Base-by-base conservation (phyloP, 306 rosid genomes). In the Alnus glutinosa region DNA sequence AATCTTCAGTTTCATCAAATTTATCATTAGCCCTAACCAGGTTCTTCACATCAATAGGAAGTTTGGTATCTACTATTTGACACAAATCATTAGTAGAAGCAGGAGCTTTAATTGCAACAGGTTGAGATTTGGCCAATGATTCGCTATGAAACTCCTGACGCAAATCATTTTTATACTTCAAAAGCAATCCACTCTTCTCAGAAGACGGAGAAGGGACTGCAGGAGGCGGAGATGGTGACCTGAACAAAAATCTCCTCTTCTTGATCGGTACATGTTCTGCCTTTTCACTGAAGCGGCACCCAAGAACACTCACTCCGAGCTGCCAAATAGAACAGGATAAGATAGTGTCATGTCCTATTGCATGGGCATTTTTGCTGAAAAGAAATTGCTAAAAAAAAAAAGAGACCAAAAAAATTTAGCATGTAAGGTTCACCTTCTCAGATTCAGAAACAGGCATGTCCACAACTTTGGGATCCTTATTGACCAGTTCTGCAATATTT, bases 231-330 rank as follows among this genome's bases (percentile, higher is more conserved):
- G 70, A 63, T 63, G 70, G 70, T 2, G 70, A 63, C 39, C 70
- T 63, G 11, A 63, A 63, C 70, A 63, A 32, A 63, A 63, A 63
- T 34, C 70, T 63, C 70, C 70, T 63, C 32, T 63, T 63, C 70
- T 63, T 63, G 70, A 63, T 63, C 0, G 70, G 70, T 34, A 63
- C 70, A 63, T 63, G 70, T 34, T 63, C 70, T 34, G 42, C 70
- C 70, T 34, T 63, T 63, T 63, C 70, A 63, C 70, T 63, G 44
- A 63, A 63, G 70, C 70, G 70, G 70, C 70, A 63, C 46, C 70
- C 70, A 63, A 63, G 70, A 34, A 63, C 70, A 63, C 70, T 63
- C 12, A 63, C 70, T 32, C 70, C 70, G 3, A 63, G 70, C 70
- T 63, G 19, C 67, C 46, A 34, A 32, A 28, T 63, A 63, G 19